Evolutionary conservation across 1,139 yeast species (phyloP), one percentile per base, ranked within the genome.

Genomic region (Magnusiomyces magnusii): DNA sequence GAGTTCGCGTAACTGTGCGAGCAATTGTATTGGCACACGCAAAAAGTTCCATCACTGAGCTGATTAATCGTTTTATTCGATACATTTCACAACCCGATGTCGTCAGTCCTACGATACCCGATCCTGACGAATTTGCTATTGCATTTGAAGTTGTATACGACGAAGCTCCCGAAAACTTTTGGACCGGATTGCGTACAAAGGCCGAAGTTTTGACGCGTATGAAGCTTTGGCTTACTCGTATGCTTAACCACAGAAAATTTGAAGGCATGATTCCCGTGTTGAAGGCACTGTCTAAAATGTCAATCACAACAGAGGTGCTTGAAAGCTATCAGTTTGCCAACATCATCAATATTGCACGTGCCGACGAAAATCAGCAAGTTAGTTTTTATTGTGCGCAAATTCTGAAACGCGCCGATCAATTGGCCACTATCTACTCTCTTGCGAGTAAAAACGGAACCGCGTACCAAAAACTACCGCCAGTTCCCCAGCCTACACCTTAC

Each of bases 221-320:
- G 51, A 65, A 71, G 31, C 70, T 69, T 61, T 71, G 72, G 73
- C 57, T 71, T 57, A 63, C 65, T 2, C 57, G 57, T 5, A 54
- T 61, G 54, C 39, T 57, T 17, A 62, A 61, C 47, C 52, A 53
- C 24, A 66, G 65, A 57, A 53, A 58, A 24, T 63, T 57, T 41
- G 66, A 64, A 19, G 57, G 54, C 3, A 58, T 65, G 17, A 54
- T 53, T 9, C 52, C 62, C 3, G 64, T 65, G 15, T 47, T 70
- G 42, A 56, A 57, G 19, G 66, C 65, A 7, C 54, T 70, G 36
- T 47, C 52, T 13, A 57, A 60, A n/a, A 63, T 68, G 58, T 64
- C 69, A 7, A 53, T 67, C 25, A 58, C 66, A 10, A 47, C 62
- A 27, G 65, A 64, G 34, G 64, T 62, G n/a, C 52, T 68, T 55